A percentile compares a stretch with the other conserved stretches of the same genome.
These are phyloP conservation scores for Arthrobotrys conoides DNA, from an alignment of 2,329 filamentous ascomycete genomes.

Conservation along the genomic window DNA sequence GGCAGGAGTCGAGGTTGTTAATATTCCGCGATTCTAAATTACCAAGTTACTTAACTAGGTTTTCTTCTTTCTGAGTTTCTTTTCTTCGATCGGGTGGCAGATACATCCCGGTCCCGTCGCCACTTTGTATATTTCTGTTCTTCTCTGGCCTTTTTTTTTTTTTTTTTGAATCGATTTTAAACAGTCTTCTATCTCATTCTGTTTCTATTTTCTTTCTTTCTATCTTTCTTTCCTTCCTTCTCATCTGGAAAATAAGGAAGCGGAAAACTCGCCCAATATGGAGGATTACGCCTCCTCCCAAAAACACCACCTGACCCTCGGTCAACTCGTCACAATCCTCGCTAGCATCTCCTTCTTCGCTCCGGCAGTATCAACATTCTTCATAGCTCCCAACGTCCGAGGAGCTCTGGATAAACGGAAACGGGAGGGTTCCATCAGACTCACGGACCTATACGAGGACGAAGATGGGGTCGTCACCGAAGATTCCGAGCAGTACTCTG, in stretches of 20 bases:
- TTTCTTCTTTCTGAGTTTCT: neutral
- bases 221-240: neutral
- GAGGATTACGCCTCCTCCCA: neutral
- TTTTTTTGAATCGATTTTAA: neutral
- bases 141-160: neutral
- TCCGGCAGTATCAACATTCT: constrained; percentile 38
- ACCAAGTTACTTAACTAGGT: too few species aligned
- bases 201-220: neutral
- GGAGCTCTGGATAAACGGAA: constrained; percentile 55
- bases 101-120: too few species aligned
- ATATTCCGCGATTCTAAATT: too few species aligned
- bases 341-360: constrained; percentile 44
- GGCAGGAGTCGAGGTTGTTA: neutral
- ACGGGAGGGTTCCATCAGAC: constrained; percentile 51
- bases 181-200: neutral
- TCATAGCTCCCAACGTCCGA: constrained; percentile 34
- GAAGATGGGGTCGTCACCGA: constrained; percentile 78
- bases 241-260: neutral
- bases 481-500: constrained; percentile 76
- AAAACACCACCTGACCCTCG: constrained; percentile 53
- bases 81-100: too few species aligned
- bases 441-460: constrained; percentile 74
- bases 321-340: constrained; percentile 51
- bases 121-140: too few species aligned
- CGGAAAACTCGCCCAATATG: constrained; percentile 15